A percentile compares a stretch with the other conserved stretches of the same genome.
These are phyloP conservation scores for Russula sp. DNA, from an alignment of 768 basidiomycete genomes.

Conservation along the genomic window DNA sequence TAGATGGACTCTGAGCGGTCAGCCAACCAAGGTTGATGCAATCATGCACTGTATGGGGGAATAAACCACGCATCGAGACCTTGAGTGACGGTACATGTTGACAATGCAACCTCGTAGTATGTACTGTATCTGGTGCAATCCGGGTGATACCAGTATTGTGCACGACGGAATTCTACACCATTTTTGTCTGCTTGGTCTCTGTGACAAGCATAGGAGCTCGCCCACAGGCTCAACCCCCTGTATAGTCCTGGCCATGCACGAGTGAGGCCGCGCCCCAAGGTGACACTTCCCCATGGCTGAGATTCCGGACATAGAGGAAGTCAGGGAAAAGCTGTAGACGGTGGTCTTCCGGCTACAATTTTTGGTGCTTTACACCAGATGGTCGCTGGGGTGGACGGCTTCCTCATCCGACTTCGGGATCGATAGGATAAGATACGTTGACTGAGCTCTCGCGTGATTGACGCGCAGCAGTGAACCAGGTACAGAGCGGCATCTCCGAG, in stretches of 20 bases:
- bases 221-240: no score
- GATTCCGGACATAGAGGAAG: neutral
- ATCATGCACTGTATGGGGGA: neutral
- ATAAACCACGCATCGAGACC: neutral
- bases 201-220: neutral
- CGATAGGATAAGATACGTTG: neutral
- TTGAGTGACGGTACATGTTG: neutral
- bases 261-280: neutral
- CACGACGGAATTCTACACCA: neutral
- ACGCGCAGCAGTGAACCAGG: neutral
- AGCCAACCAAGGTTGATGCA: neutral
- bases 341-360: neutral
- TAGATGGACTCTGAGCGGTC: neutral
- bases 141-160: neutral
- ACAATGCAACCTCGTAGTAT: neutral
- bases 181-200: neutral
- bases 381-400: neutral
- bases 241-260: neutral
- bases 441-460: neutral
- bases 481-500: neutral
- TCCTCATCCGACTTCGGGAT: neutral
- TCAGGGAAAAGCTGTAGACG: neutral
- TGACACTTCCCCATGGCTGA: neutral
- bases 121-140: neutral
- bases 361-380: neutral